Evolutionary conservation across 192 early-diverging fungal genomes (phyloP).

Genomic region (Backusella macrospora): DNA sequence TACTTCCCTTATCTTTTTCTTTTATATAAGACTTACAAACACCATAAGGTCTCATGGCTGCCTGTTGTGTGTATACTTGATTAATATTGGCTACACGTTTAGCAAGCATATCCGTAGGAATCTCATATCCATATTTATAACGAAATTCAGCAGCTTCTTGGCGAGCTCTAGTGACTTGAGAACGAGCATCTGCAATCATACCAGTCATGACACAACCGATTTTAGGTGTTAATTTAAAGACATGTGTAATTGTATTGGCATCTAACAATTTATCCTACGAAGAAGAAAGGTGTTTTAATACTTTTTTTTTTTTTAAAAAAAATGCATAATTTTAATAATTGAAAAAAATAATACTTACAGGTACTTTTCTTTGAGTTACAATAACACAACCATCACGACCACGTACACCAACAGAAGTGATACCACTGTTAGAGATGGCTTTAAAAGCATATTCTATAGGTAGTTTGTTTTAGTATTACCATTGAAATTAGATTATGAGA

Average conservation of each 20-base stretch:
- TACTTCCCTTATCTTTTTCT: no score
- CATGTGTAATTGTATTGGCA: conserved; percentile 86
- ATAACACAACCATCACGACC: conserved; percentile 95
- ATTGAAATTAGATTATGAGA: not conserved
- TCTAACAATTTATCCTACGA: conserved; percentile 96
- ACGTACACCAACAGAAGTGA: conserved; percentile 94
- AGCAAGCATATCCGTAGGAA: conserved; percentile 95
- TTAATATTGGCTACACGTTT: conserved; percentile 98
- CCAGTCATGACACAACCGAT: conserved; percentile 99
- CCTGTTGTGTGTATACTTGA: conserved; percentile 99
- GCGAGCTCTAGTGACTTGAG: conserved; percentile 91
- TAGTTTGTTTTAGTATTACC: not conserved
- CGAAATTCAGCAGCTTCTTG: conserved; percentile 97
- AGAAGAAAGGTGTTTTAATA: not conserved
- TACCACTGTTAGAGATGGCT: conserved; percentile 94
- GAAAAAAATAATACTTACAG: conserved; percentile 46
- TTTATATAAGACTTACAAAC: conserved; percentile 69
- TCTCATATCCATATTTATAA: conserved; percentile 99
- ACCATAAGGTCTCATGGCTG: conserved; percentile 96
- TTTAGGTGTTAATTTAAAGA: conserved; percentile 89
- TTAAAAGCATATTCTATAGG: conserved; percentile 98
- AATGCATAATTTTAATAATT: not conserved
- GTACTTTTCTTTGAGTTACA: conserved; percentile 97
- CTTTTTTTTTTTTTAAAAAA: no score
- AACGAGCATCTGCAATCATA: conserved; percentile 90